Evolutionary conservation across 2,329 filamentous ascomycete genomes (phyloP).

Genomic region (Orbilia ellipsospora): DNA sequence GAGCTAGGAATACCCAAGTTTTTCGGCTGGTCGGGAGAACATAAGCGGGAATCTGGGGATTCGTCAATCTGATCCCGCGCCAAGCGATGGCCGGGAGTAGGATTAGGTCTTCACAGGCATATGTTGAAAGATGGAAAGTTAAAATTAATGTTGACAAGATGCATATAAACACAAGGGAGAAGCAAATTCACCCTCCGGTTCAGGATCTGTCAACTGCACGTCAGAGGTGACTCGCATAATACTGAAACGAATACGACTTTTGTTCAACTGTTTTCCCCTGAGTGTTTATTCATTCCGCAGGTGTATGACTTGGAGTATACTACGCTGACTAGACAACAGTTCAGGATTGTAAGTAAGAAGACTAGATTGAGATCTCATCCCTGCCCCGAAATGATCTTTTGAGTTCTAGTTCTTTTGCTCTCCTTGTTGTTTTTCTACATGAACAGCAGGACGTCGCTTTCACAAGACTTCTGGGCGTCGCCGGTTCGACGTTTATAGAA

Average conservation of each 20-base stretch:
- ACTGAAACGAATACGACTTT: neutral
- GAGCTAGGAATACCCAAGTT: slow-evolving; percentile 18
- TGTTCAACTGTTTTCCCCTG: too few relatives aligned
- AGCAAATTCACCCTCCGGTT: slow-evolving; percentile 22
- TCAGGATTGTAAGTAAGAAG: slow-evolving; percentile 4
- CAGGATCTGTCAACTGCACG: slow-evolving; percentile 37
- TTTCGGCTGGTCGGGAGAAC: slow-evolving; percentile 33
- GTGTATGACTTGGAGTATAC: too few relatives aligned
- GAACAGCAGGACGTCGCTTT: slow-evolving; percentile 47
- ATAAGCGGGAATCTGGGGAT: slow-evolving; percentile 20
- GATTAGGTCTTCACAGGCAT: neutral
- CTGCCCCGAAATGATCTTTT: slow-evolving; percentile 9
- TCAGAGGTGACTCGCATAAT: slow-evolving; percentile 27
- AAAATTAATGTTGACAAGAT: neutral
- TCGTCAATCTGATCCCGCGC: slow-evolving; percentile 41
- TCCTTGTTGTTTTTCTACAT: slow-evolving; percentile 16
- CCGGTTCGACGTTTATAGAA: slow-evolving; percentile 44
- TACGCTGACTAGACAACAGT: slow-evolving; percentile 1
- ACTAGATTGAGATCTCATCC: too few relatives aligned
- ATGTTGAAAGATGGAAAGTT: slow-evolving; percentile 21
- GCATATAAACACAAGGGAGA: neutral
- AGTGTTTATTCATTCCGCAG: too few relatives aligned
- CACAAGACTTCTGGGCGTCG: slow-evolving; percentile 53
- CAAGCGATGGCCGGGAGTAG: slow-evolving; percentile 29
- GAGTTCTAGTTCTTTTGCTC: slow-evolving; percentile 17